Conservation (phyloP, 2,329 filamentous ascomycete species). For the Alternaria gansuensis region DNA sequence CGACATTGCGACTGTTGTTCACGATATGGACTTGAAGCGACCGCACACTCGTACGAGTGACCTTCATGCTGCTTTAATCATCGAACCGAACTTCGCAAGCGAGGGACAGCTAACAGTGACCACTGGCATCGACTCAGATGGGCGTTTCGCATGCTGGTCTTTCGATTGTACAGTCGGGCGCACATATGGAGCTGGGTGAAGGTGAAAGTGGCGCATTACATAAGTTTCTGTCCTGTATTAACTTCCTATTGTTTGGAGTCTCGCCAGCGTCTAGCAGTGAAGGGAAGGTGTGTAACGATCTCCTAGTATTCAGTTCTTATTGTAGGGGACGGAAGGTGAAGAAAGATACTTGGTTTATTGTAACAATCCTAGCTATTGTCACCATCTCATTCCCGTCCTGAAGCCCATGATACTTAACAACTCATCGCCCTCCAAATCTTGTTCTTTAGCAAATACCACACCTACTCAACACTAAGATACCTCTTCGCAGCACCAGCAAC, state of each 20-base stretch:
- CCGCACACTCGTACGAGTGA: not conserved
- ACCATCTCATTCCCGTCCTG: not conserved
- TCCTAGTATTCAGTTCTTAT: not conserved
- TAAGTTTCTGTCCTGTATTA: not conserved
- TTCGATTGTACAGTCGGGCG: too few relatives aligned
- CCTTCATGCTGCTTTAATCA: not conserved
- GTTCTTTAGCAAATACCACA: conserved; percentile 1
- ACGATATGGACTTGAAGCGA: not conserved
- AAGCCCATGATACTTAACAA: not conserved
- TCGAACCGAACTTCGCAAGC: not conserved
- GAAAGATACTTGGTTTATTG: not conserved
- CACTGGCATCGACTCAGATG: not conserved
- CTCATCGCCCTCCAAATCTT: not conserved
- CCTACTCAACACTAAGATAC: not conserved
- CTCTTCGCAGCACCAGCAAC: not conserved
- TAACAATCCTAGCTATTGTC: not conserved
- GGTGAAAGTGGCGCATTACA: not conserved
- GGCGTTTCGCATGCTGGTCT: not conserved
- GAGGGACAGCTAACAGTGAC: too few relatives aligned
- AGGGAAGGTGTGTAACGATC: not conserved
- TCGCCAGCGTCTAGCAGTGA: not conserved
- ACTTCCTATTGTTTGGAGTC: not conserved
- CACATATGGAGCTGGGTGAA: not conserved
- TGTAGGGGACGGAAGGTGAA: not conserved
- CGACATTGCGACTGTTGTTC: not conserved